Conservation (phyloP, 2,329 filamentous ascomycete species). For the Fusarium circinatum region DNA sequence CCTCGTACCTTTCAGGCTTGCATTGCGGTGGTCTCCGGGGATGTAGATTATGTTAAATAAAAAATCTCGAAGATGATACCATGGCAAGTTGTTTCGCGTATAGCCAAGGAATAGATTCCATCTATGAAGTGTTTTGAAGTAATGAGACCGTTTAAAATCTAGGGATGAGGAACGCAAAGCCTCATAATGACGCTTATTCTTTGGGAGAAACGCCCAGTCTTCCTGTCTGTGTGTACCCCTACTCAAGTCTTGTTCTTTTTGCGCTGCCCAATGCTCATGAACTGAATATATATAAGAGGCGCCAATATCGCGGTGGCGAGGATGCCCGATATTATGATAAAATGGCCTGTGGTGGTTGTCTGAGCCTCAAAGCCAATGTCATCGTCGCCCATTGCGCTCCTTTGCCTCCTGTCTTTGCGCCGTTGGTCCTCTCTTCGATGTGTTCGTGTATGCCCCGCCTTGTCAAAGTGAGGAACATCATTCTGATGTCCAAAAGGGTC, state of each 20-base stretch:
- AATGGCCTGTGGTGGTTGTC: slow-evolving; percentile 56
- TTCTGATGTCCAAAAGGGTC: slow-evolving; percentile 58
- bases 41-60: slow-evolving; percentile 47
- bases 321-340: slow-evolving; percentile 61
- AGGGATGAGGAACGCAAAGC: neutral
- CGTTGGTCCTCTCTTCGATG: slow-evolving; percentile 71
- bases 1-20: slow-evolving; percentile 47
- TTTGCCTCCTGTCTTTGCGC: slow-evolving; percentile 49
- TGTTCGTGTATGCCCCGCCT: slow-evolving; percentile 75
- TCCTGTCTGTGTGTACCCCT: neutral
- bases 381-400: slow-evolving; percentile 53
- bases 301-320: slow-evolving; percentile 58
- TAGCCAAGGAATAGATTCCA: neutral
- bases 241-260: slow-evolving; percentile 39
- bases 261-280: slow-evolving; percentile 49
- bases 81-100: slow-evolving; percentile 3
- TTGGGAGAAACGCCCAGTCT: neutral
- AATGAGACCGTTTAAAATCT: neutral
- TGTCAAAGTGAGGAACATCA: slow-evolving; percentile 82
- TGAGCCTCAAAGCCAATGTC: slow-evolving; percentile 54
- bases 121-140: neutral
- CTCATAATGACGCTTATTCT: neutral
- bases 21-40: slow-evolving; percentile 45
- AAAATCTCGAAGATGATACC: slow-evolving; percentile 42
- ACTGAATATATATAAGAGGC: slow-evolving; percentile 55